Percentiles rank a stretch among this genome's conserved stretches.
These are phyloP conservation scores for Sinapis alba DNA, from an alignment of 441 rosid genomes.

Conservation along the genomic window DNA sequence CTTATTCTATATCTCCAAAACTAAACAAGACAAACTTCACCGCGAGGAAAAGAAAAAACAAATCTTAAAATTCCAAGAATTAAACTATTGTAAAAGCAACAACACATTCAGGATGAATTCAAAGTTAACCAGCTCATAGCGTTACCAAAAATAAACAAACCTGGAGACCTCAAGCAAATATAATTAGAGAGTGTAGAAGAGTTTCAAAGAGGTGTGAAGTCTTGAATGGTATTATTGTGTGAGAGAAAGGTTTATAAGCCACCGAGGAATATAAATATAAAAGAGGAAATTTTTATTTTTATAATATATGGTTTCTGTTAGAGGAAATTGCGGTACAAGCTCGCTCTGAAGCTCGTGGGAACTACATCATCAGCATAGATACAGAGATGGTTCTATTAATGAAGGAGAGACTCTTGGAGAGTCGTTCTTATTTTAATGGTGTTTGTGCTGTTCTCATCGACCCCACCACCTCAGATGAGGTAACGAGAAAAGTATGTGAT, in stretches of 20 bases:
- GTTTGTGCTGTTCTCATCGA: conserved; percentile 1
- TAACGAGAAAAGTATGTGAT: background rate
- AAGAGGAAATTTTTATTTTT: conserved; percentile 8
- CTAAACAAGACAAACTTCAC: conserved; percentile 35
- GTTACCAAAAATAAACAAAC: background rate
- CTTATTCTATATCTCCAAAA: background rate
- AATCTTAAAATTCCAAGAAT: background rate
- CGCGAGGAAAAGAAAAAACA: conserved; percentile 8
- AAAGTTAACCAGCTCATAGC: background rate
- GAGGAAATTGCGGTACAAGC: conserved; percentile 12
- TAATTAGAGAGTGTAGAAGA: background rate
- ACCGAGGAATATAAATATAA: conserved; percentile 19
- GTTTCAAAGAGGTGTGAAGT: background rate
- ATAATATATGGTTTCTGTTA: conserved; percentile 25
- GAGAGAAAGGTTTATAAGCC: background rate
- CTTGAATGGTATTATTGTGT: too few relatives aligned
- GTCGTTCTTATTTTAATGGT: background rate
- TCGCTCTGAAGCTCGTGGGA: conserved; percentile 34
- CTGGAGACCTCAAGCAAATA: background rate
- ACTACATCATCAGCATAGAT: conserved; percentile 35
- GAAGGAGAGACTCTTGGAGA: conserved; percentile 21
- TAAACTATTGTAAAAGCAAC: conserved; percentile 8
- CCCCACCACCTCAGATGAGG: conserved; percentile 34
- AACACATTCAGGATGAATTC: background rate
- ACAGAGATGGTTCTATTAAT: conserved; percentile 33